A percentile compares a stretch with the other conserved stretches of the same genome.
Evolutionary conservation across 1,284 basidiomycete species (phyloP).

Genomic region (Microstroma glucosiphilum): DNA sequence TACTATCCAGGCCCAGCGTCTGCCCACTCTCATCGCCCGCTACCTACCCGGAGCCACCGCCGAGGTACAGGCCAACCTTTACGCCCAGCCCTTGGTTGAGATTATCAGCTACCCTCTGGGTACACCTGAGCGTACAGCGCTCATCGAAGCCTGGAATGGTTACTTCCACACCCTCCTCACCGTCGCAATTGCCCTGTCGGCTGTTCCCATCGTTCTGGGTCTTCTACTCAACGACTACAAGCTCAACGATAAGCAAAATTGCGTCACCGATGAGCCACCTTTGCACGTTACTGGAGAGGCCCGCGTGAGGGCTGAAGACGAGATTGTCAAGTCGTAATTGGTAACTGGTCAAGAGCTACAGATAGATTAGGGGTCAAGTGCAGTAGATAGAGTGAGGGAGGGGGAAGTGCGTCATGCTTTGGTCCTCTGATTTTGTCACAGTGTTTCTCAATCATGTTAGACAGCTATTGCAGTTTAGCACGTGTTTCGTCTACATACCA

Average conservation of each 20-base stretch:
- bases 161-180: conserved; percentile 38
- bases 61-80: conserved; percentile 15
- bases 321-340: too few species aligned
- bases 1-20: conserved; percentile 33
- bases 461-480: too few species aligned
- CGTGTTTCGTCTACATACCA: too few species aligned
- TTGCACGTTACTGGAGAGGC: background rate
- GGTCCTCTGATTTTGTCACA: too few species aligned
- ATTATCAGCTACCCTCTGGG: conserved; percentile 26
- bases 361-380: too few species aligned
- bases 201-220: conserved; percentile 32
- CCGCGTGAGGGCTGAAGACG: too few species aligned
- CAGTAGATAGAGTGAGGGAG: too few species aligned
- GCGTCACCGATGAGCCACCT: conserved; percentile 18
- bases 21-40: conserved; percentile 25
- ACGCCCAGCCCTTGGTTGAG: conserved; percentile 16
- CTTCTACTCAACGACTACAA: conserved; percentile 35
- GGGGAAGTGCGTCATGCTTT: too few species aligned
- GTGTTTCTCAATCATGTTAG: too few species aligned
- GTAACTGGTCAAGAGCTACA: too few species aligned
- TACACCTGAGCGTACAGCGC: conserved; percentile 22
- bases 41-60: conserved; percentile 26
- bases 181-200: conserved; percentile 34
- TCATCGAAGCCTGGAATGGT: conserved; percentile 41
- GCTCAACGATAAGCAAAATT: conserved; percentile 43